Evolutionary conservation across 1,284 basidiomycete species (phyloP).

Genomic region (Microbotryum scabiosae): DNA sequence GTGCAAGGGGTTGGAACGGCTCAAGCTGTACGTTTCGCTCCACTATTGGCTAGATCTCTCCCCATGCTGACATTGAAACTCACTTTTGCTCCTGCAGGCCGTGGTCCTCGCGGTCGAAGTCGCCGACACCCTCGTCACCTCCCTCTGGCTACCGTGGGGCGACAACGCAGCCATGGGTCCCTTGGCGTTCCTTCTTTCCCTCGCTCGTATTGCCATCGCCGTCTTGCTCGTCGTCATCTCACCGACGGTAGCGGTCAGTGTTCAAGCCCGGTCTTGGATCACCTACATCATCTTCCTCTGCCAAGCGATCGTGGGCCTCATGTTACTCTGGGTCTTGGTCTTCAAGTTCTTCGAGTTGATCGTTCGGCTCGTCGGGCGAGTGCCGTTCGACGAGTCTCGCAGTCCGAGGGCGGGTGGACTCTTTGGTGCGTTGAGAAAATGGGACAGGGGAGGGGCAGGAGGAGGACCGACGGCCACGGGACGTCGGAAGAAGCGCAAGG

Average conservation of each 20-base stretch:
- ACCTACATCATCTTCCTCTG: conserved; percentile 84
- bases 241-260: conserved; percentile 68
- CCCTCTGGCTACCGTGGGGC: conserved; percentile 54
- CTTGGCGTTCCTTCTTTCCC: conserved; percentile 81
- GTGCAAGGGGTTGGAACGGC: conserved; percentile 81
- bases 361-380: conserved; percentile 65
- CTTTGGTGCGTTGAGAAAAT: conserved; percentile 55
- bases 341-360: conserved; percentile 70
- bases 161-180: conserved; percentile 92
- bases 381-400: conserved; percentile 75
- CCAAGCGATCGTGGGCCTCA: conserved; percentile 72
- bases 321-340: conserved; percentile 67
- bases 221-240: conserved; percentile 82
- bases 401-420: conserved; percentile 74
- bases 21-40: conserved; percentile 51
- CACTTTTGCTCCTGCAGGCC: conserved; percentile 37
- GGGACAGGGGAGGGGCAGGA: conserved; percentile 28
- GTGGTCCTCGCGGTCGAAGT: conserved; percentile 80
- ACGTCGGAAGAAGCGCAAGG: neutral
- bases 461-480: too few species aligned
- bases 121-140: conserved; percentile 64
- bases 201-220: conserved; percentile 77
- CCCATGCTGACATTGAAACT: too few species aligned
- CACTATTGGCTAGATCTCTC: too few species aligned
- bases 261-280: conserved; percentile 75